Evolutionary conservation across 164 flowering plant genomes (phyloP).

Genomic region (Berberis thunbergii): DNA sequence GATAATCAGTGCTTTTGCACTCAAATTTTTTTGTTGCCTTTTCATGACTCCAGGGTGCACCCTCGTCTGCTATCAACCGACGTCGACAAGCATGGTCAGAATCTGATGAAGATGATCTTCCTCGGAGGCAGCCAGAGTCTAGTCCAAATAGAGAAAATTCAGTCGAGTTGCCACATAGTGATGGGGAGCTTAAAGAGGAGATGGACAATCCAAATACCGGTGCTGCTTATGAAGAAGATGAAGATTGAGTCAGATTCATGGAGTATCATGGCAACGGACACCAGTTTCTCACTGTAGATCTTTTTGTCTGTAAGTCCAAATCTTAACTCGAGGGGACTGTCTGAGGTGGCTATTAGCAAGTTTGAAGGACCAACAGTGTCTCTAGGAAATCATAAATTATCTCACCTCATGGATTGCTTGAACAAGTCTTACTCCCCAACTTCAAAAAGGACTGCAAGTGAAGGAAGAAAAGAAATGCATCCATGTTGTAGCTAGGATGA

Average conservation of each 20-base stretch:
- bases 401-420: too few relatives aligned
- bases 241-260: neutral
- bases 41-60: constrained; percentile 34
- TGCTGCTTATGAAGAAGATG: constrained; percentile 12
- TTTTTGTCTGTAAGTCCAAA: too few relatives aligned
- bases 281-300: too few relatives aligned
- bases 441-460: too few relatives aligned
- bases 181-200: constrained; percentile 34
- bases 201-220: constrained; percentile 14
- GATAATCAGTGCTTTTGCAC: neutral
- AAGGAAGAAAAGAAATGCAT: too few relatives aligned
- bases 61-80: constrained; percentile 32
- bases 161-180: constrained; percentile 41
- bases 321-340: too few relatives aligned
- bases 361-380: too few relatives aligned
- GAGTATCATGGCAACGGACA: too few relatives aligned
- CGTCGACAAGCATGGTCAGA: constrained; percentile 69
- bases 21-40: neutral
- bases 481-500: too few relatives aligned
- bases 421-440: too few relatives aligned
- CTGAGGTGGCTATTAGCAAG: too few relatives aligned
- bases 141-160: constrained; percentile 44
- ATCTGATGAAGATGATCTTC: constrained; percentile 72
- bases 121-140: constrained; percentile 26
- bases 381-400: too few relatives aligned